Evolutionary conservation across 2,329 filamentous ascomycete species (phyloP), one percentile per base, ranked within the genome.

Genomic region (Davidsoniella eucalypti): DNA sequence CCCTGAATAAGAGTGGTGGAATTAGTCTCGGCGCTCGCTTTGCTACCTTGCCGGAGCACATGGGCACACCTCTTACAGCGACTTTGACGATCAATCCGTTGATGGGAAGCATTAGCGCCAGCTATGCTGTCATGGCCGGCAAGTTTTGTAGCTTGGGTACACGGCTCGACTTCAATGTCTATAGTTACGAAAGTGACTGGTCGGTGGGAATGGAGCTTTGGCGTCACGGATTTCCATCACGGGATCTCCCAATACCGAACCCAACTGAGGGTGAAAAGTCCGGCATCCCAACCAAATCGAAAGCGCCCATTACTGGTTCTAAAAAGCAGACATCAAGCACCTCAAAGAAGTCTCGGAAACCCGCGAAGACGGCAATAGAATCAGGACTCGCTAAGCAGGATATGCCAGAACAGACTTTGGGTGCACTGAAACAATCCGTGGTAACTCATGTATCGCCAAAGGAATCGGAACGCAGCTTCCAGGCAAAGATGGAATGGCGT

Each of bases 181-280:
- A 95, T 66, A 94, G 87, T 62, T 98, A 95, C 68, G 92, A 98
- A 68, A 94, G 87, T 61, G 84, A 92, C 52, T 82, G 94, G 71
- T 82, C 87, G 23, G 75, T 96, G 21, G 92, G 92, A 12, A 85
- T 87, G 67, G 92, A 98, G 67, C 69, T 96, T 41, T 98, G 92
- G 90, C 80, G 85, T 59, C 82, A 78, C 58, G 70, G 69, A 17
- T 62, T 66, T 14, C 51, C 57, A 54, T 64, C 68, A 16, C 65
- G 40, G 61, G 67, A 5, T 64, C 65, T 5, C 61, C 61, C 1
- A 63, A 63, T 29, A 57, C 57, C 33, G 10, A 17, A 7, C 7
- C 23, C 5, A 58, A 48, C 53, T 38, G 3, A 49, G 37, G 18
- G n/a, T 16, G 38, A 50, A 18, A 44, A 39, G 6, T 41, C 14